These are phyloP conservation scores for Brassica balearica DNA, from an alignment of 441 rosid genomes.

Conservation along the genomic window DNA sequence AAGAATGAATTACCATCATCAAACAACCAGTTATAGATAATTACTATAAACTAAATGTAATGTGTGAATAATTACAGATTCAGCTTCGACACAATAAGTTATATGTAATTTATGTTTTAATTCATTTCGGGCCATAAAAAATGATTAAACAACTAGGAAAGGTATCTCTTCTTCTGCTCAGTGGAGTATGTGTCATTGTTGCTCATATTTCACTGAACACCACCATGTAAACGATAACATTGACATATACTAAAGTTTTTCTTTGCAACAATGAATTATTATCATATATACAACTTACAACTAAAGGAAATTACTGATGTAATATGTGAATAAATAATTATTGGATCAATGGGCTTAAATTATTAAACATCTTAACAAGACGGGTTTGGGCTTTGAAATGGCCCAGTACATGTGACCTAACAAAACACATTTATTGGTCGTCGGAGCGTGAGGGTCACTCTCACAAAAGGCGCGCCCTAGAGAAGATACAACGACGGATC, in stretches of 20 bases:
- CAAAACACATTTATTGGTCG: background rate
- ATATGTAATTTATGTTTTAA: background rate
- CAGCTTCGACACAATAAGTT: background rate
- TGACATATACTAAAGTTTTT: background rate
- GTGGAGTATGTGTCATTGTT: background rate
- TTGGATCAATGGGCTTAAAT: background rate
- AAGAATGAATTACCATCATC: background rate
- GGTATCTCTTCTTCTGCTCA: background rate
- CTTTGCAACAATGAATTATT: too few species aligned
- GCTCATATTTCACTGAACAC: background rate
- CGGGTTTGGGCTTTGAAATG: background rate
- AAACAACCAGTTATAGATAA: background rate
- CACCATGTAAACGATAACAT: background rate
- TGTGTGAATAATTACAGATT: background rate
- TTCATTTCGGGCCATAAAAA: too few species aligned
- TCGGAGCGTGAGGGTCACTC: slow-evolving; percentile 25
- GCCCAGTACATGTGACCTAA: background rate
- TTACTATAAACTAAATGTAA: background rate
- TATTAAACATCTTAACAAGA: background rate
- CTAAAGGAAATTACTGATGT: too few species aligned
- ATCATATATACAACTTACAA: too few species aligned
- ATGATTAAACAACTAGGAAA: background rate
- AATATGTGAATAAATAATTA: too few species aligned
- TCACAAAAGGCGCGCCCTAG: slow-evolving; percentile 3
- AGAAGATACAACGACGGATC: slow-evolving; percentile 1